phyloP scores from a whole-genome alignment of 805 yeast species.

The Sugiyamaella americana region DNA sequence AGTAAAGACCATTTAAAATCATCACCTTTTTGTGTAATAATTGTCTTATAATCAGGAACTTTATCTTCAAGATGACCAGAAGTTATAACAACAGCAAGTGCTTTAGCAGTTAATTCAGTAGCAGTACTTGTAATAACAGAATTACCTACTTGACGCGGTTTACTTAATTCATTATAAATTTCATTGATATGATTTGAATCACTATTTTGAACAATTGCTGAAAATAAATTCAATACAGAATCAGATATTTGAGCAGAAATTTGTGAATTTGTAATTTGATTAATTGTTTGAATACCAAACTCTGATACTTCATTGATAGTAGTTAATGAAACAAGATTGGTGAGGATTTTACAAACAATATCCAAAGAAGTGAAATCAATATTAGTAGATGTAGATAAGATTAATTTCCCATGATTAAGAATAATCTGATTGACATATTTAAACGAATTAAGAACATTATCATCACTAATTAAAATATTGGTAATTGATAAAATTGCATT shows the following conservation, averaged over 20 bases:
- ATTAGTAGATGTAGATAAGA: neutral
- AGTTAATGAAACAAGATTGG: neutral
- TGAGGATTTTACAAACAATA: neutral
- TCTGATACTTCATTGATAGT: neutral
- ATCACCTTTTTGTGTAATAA: constrained; percentile 7
- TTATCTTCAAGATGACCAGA: neutral
- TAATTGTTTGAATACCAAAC: neutral
- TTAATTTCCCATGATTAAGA: neutral
- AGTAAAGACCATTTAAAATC: constrained; percentile 35
- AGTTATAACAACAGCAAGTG: constrained; percentile 13
- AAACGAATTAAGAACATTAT: no score
- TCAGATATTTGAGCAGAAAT: neutral
- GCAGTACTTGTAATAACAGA: neutral
- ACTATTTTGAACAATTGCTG: constrained; percentile 2
- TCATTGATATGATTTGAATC: neutral
- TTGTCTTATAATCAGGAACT: neutral
- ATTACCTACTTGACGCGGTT: neutral
- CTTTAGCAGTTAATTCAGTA: constrained; percentile 6
- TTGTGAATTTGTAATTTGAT: neutral
- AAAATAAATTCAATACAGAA: neutral
- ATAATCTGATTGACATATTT: neutral
- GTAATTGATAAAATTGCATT: constrained; percentile 11
- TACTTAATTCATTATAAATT: constrained; percentile 1
- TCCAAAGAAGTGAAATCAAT: constrained; percentile 2
- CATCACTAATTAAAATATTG: no score